Base-by-base conservation (phyloP, 441 rosid genomes). In the Pelargonium myrrhifolium region DNA sequence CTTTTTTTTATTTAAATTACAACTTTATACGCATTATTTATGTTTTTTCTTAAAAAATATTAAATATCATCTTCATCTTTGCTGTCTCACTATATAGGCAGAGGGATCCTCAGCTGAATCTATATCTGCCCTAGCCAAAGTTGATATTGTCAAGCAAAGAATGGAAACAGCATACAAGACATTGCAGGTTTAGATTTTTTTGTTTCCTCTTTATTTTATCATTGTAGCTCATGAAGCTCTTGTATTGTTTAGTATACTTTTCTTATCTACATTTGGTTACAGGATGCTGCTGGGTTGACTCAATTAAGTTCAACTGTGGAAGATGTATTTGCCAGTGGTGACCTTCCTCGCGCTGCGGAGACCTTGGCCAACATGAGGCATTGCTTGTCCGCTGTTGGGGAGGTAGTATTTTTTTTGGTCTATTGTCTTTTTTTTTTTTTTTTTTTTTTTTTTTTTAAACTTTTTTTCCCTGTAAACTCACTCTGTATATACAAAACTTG, bases 311-410 rank as follows among this genome's bases (percentile, higher is more conserved):
- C 94, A n/a, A 94, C 98, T 1, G 99, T 94, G 63, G 99, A 94
- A 82, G 98, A 90, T 83, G 98, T 94, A 12, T 94, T 94, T 74
- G 91, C 96, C 45, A 92, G 97, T 18, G 98, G 99, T 3, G 98
- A 94, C 82, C 97, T 94, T 85, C 94, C 98, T 65, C 92, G 89
- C 49, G 99, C 99, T 55, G 99, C 99, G 20, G 98, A 94, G 76
- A 94, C 99, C 70, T 85, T 94, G 89, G 94, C 99, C 68, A 92
- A 89, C 80, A 94, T 94, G 99, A 88, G 94, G 82, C 96, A 88
- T 81, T 94, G 99, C 80, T 76, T 94, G 78, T 88, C 99, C 69
- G 98, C 98, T 67, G 98, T 94, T 12, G 99, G 99, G 17, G 99
- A 94, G 96, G 99, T 91, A 76, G 64, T 68, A 1, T 60, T 65